Percentiles rank a stretch among this genome's conserved stretches.
These are phyloP conservation scores for Globisporangium radiosum DNA, from an alignment of 352 stramenopile genomes.

Conservation along the genomic window DNA sequence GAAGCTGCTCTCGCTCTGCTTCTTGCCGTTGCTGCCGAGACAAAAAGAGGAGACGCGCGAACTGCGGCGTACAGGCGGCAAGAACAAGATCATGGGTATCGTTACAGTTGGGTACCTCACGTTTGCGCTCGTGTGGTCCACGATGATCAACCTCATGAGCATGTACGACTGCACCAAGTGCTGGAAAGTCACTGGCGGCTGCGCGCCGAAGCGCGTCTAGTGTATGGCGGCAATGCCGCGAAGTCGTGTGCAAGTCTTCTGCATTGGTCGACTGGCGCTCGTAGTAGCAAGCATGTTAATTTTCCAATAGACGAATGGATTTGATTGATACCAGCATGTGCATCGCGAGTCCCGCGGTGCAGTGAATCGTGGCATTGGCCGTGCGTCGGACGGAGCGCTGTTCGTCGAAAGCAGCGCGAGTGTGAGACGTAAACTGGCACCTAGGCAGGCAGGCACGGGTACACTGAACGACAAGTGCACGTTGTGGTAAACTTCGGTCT, in stretches of 20 bases:
- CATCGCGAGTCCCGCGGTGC: too few relatives aligned
- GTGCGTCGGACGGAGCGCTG: too few relatives aligned
- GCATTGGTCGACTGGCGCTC: background rate
- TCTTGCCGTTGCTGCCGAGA: conserved; percentile 37
- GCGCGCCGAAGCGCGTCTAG: conserved; percentile 17
- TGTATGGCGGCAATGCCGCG: background rate
- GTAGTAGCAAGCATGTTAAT: background rate
- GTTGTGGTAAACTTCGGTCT: too few relatives aligned
- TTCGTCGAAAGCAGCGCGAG: too few relatives aligned
- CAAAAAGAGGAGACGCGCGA: conserved; percentile 31
- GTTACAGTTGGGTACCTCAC: conserved; percentile 31
- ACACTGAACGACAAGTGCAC: too few relatives aligned
- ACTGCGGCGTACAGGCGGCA: conserved; percentile 27
- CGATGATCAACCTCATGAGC: conserved; percentile 41
- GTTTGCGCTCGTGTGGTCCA: conserved; percentile 33
- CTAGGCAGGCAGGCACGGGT: too few relatives aligned
- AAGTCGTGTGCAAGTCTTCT: background rate
- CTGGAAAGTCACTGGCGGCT: conserved; percentile 58
- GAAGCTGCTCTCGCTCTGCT: conserved; percentile 45
- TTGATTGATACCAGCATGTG: too few relatives aligned
- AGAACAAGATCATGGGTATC: conserved; percentile 30
- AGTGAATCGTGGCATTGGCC: too few relatives aligned
- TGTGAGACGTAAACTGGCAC: too few relatives aligned
- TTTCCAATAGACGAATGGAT: too few relatives aligned
- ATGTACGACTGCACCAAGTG: conserved; percentile 57